phyloP scores from a whole-genome alignment of 306 rosid species.

The Cicer pinnatifidum region DNA sequence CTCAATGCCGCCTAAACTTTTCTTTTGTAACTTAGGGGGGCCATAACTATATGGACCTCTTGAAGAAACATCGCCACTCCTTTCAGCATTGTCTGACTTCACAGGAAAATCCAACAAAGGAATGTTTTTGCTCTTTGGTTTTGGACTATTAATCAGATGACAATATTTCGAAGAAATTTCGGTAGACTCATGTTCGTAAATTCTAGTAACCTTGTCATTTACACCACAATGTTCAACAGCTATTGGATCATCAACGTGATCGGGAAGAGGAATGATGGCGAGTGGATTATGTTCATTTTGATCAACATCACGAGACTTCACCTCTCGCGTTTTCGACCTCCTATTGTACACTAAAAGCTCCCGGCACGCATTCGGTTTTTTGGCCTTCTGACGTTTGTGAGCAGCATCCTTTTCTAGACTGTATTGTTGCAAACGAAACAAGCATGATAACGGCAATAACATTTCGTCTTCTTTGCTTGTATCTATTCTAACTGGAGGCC shows the following conservation, averaged over 20 bases:
- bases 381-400: conserved; percentile 33
- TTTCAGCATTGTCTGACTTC: conserved; percentile 45
- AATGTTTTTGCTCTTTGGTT: conserved; percentile 45
- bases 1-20: conserved; percentile 47
- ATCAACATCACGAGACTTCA: conserved; percentile 45
- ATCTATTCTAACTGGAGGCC: conserved; percentile 58
- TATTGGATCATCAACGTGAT: conserved; percentile 48
- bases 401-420: conserved; percentile 27
- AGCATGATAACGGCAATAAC: conserved; percentile 59
- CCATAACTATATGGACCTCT: conserved; percentile 47
- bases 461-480: conserved; percentile 61
- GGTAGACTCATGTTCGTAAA: conserved; percentile 43
- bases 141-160: conserved; percentile 44
- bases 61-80: conserved; percentile 44
- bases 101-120: conserved; percentile 35
- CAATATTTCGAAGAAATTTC: conserved; percentile 50
- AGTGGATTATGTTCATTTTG: conserved; percentile 44
- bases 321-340: conserved; percentile 35
- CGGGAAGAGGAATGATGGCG: conserved; percentile 61
- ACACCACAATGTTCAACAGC: conserved; percentile 45
- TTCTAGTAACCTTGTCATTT: conserved; percentile 41
- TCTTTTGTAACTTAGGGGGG: conserved; percentile 49
- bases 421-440: conserved; percentile 49
- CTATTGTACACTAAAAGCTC: conserved; percentile 47
- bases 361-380: conserved; percentile 9